Evolutionary conservation across 257 asterid species (phyloP).

Genomic region (Ballota nigra): DNA sequence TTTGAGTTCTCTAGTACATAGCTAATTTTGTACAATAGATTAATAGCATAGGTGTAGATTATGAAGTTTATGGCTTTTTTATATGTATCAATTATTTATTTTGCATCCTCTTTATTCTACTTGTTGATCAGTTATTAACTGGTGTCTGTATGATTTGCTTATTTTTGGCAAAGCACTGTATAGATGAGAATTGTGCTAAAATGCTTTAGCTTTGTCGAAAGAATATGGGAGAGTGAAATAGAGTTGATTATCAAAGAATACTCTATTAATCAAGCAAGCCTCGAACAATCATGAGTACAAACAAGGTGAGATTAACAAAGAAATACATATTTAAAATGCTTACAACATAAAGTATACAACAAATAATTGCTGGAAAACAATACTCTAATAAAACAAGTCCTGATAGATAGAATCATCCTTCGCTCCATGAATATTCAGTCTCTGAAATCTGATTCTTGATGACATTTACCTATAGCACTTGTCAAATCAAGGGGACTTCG

Average conservation of each 20-base stretch:
- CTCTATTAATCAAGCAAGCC: constrained; percentile 1
- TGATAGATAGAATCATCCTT: not conserved
- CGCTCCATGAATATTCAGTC: not conserved
- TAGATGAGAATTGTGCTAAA: constrained; percentile 2
- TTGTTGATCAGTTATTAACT: not conserved
- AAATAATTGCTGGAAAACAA: constrained; percentile 5
- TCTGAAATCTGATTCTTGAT: constrained; percentile 6
- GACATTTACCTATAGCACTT: not conserved
- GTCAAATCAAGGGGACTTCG: constrained; percentile 18
- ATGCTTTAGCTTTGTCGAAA: not conserved
- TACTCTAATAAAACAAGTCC: constrained; percentile 13
- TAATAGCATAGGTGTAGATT: not conserved
- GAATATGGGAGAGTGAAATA: not conserved
- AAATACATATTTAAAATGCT: constrained; percentile 1
- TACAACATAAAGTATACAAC: not conserved
- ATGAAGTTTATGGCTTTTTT: not conserved
- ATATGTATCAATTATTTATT: not conserved
- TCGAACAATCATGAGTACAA: constrained; percentile 11
- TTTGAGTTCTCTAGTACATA: not conserved
- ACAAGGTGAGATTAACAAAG: not conserved
- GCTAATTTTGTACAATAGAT: not conserved
- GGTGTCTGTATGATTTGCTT: not conserved
- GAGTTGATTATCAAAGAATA: constrained; percentile 5
- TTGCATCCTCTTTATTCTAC: not conserved
- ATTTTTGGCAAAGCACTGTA: constrained; percentile 1